Evolutionary conservation across 208 protist species (phyloP).

Genomic region (Crithidia sp.): DNA sequence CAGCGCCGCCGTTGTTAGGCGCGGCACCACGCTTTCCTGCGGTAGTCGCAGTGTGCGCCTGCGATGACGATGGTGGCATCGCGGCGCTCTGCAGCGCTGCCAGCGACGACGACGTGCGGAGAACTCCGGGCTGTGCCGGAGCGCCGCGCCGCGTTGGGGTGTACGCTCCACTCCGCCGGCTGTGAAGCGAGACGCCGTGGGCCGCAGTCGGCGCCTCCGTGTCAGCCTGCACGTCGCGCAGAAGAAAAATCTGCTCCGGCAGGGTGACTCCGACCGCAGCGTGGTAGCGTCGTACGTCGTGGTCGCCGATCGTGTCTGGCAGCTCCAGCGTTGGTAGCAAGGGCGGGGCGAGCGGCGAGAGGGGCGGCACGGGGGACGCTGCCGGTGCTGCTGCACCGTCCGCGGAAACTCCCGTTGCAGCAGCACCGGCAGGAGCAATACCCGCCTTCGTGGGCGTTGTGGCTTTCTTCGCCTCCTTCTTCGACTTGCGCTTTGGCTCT

Average conservation of each 20-base stretch:
- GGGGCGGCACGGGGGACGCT: not conserved
- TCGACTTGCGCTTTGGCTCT: not conserved
- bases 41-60: too few species aligned
- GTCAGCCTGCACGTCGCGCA: constrained; percentile 9
- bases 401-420: not conserved
- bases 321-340: not conserved
- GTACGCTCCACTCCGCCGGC: not conserved
- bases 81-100: not conserved
- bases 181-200: not conserved
- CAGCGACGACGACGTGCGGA: not conserved
- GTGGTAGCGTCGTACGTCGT: constrained; percentile 33
- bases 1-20: too few species aligned
- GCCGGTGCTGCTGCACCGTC: not conserved
- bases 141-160: not conserved
- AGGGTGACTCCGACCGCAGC: constrained; percentile 31
- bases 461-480: not conserved
- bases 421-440: too few species aligned
- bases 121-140: not conserved
- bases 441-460: too few species aligned
- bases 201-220: not conserved
- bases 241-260: constrained; percentile 37
- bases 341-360: not conserved
- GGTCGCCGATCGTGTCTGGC: constrained; percentile 22
- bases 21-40: too few species aligned
- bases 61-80: too few species aligned